Evolutionary conservation across 768 basidiomycete genomes (phyloP), one percentile per base, ranked within the genome.

Genomic region (Leccinellum rugosiceps): DNA sequence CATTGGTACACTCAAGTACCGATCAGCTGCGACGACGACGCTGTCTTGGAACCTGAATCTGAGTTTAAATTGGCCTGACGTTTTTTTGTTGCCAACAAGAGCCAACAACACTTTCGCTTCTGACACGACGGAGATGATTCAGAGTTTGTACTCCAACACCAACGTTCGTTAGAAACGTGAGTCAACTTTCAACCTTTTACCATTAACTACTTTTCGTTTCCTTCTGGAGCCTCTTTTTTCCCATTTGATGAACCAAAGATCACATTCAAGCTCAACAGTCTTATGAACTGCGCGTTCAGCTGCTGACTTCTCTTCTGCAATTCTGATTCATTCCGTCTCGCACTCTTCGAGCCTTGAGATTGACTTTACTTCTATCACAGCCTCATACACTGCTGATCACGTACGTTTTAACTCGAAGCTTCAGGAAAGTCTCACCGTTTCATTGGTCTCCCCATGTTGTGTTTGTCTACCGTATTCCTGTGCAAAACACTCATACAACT

Each of bases 261-360:
- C 74, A 75, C 73, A 76, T 75, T 76, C 77, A 77, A 78, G 75
- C 76, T 77, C 76, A 77, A 77, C 77, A 78, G 76, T 78, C 76
- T 72, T 65, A 77, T 76, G 76, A 71, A 67, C 69, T 14, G 44
- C 14, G 5, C 32, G 65, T 75, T 74, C 76, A 76, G 50, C 58
- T 78, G 76, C 75, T 75, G 76, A 78, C 58, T 58, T 30, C 56
- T 64, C 69, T 64, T 72, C 77, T 77, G 75, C 76, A 77, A 77
- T 78, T 73, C 77, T 77, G 77, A 78, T 52, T 34, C 28, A 21
- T 59, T 45, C 7, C 31, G 38, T 52, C 25, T 44, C 17, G 13
- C 31, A 11, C 41, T 32, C 19, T 2, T 43, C 19, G 51, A 50
- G 9, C 56, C n/a, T 46, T 30, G 23, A 31, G 41, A 25, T 19